Evolutionary conservation across 163 green algal species (phyloP), one percentile per base, ranked within the genome.

Genomic region (Trebouxiophyceae sp.): DNA sequence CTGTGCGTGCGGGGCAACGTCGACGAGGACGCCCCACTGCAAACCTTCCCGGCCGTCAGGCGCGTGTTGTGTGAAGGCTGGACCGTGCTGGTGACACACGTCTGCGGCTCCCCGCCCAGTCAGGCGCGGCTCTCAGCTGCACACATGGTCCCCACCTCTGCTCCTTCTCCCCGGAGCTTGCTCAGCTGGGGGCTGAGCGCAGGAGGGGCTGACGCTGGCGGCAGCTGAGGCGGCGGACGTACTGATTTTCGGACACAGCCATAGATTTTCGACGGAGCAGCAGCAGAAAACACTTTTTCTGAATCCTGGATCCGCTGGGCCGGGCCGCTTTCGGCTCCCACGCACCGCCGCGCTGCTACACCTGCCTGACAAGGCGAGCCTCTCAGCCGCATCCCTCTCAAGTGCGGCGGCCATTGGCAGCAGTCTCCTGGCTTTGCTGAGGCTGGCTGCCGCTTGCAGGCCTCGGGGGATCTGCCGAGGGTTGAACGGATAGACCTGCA

Each of bases 221-320:
- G 1, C 24, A 20, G n/a, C 62, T n/a, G 34, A 70, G 20, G 27
- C 34, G 2, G 58, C 72, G 31, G 63, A 83, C 46, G 71, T 80
- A 39, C 57, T 80, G 0, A 60, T 83, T 2, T 78, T 69, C 50
- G 76, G 76, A 23, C 76, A 83, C 63, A 77, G 69, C 63, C 76
- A 83, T 59, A 76, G 74, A 45, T 59, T 63, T 30, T 58, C 46
- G 6, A 50, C 54, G 24, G 28, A 44, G 33, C 22, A 57, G 3
- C 19, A 60, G 5, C 66, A 45, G 4, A 44, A 45, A 16, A 46
- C 67, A 8, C 20, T 45, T 7, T 83, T 55, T 34, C 54, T 76
- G 24, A 81, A 81, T 32, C 74, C 74, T 12, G 74, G 74, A 2
- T 75, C 70, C 29, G 74, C 69, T 23, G 73, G 73, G 63, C 69